These are phyloP conservation scores for Somion occarium DNA, from an alignment of 1,284 basidiomycete species.

Conservation along the genomic window DNA sequence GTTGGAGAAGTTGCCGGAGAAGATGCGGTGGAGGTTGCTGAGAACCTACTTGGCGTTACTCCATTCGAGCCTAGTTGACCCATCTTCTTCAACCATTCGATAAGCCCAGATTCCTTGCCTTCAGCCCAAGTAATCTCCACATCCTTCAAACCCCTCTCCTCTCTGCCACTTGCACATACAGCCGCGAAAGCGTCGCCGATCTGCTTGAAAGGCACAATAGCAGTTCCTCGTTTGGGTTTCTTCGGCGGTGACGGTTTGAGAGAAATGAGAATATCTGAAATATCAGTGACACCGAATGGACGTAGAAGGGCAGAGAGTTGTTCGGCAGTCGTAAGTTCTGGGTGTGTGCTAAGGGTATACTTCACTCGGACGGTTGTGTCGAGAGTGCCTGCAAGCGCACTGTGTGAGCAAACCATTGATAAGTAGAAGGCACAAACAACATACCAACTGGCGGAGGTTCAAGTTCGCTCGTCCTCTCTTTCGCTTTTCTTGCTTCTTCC, in stretches of 20 bases:
- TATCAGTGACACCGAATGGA: conserved; percentile 60
- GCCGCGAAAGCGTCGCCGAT: conserved; percentile 71
- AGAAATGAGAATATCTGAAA: conserved; percentile 58
- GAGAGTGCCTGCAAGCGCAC: conserved; percentile 42
- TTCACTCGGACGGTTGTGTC: conserved; percentile 74
- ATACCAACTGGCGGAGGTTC: conserved; percentile 50
- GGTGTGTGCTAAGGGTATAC: conserved; percentile 53
- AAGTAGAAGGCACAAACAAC: conserved; percentile 16
- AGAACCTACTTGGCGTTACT: too few relatives aligned
- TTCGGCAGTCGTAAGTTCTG: conserved; percentile 46
- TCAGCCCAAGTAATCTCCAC: conserved; percentile 46
- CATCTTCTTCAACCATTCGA: conserved; percentile 71
- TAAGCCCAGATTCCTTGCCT: conserved; percentile 68
- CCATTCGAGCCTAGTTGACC: conserved; percentile 44
- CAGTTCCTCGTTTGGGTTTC: conserved; percentile 62
- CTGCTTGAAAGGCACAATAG: conserved; percentile 69
- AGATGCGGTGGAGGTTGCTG: background rate
- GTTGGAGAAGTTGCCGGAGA: conserved; percentile 5
- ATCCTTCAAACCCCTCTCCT: conserved; percentile 37
- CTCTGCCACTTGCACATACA: conserved; percentile 53
- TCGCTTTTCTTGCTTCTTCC: conserved; percentile 32
- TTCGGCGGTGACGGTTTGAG: conserved; percentile 49
- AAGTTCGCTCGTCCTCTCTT: conserved; percentile 28
- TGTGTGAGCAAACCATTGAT: conserved; percentile 25
- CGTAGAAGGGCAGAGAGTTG: conserved; percentile 49